Percentiles rank a stretch among this genome's conserved stretches.
phyloP scores from a whole-genome alignment of 331 rosid genomes.

The Cydonia oblonga region DNA sequence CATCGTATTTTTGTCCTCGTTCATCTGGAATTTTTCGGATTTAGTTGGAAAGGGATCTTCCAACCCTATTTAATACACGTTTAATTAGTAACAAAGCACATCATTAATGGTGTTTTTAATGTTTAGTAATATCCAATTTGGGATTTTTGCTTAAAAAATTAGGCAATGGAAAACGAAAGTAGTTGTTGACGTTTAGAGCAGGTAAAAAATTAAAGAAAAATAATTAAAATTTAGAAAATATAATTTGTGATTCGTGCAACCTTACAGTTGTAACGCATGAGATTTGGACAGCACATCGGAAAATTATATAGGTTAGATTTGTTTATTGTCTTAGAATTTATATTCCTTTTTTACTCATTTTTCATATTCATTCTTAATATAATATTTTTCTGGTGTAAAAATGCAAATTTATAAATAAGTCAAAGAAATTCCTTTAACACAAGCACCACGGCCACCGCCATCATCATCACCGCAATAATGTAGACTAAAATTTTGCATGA shows the following conservation, averaged over 20 bases:
- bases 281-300: not conserved
- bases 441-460: no score
- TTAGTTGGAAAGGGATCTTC: not conserved
- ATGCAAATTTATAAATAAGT: no score
- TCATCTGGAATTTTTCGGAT: not conserved
- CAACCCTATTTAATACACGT: not conserved
- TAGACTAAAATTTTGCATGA: no score
- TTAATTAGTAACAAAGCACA: not conserved
- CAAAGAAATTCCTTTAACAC: no score
- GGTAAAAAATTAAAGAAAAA: not conserved
- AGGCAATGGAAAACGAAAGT: not conserved
- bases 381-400: not conserved
- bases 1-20: not conserved
- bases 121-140: not conserved
- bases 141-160: no score
- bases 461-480: no score
- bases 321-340: not conserved
- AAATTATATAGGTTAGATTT: not conserved
- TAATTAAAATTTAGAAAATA: not conserved
- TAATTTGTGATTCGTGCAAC: not conserved
- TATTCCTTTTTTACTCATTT: not conserved
- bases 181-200: not conserved
- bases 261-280: not conserved
- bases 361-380: not conserved
- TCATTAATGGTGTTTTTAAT: not conserved